phyloP scores from a whole-genome alignment of 257 asterid genomes.

The Agastache rugosa region DNA sequence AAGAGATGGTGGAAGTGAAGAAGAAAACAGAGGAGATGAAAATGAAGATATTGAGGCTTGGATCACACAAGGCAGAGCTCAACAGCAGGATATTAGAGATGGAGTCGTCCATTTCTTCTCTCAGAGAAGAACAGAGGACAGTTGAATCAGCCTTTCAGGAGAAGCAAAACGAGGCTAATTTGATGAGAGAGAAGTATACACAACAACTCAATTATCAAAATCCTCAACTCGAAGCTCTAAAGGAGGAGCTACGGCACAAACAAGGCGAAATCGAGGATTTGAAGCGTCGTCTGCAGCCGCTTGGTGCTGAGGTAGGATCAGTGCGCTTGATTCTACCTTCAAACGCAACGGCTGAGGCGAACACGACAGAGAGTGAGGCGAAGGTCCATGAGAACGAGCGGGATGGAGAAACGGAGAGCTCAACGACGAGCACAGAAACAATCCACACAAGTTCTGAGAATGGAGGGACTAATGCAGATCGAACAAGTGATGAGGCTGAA shows the following conservation, averaged over 20 bases:
- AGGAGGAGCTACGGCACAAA: conserved; percentile 38
- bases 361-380: conserved; percentile 1
- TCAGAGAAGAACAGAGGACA: conserved; percentile 61
- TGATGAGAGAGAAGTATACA: conserved; percentile 37
- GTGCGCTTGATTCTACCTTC: conserved; percentile 30
- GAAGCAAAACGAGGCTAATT: conserved; percentile 59
- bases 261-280: conserved; percentile 54
- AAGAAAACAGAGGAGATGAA: conserved; percentile 65
- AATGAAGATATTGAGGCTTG: conserved; percentile 47
- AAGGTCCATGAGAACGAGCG: background rate
- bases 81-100: conserved; percentile 50
- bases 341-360: conserved; percentile 31
- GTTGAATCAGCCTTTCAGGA: conserved; percentile 52
- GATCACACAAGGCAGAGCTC: conserved; percentile 56
- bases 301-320: conserved; percentile 42
- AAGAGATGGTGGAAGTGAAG: conserved; percentile 45
- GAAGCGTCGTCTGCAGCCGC: conserved; percentile 42
- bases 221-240: conserved; percentile 45
- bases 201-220: conserved; percentile 29
- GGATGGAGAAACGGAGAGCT: background rate
- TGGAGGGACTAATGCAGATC: conserved; percentile 9
- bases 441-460: conserved; percentile 26
- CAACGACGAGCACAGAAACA: conserved; percentile 32
- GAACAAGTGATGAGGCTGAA: conserved; percentile 1
- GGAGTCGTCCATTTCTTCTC: conserved; percentile 70